These are phyloP conservation scores for Cyphellophora attinorum DNA, from an alignment of 2,329 filamentous ascomycete genomes.

Conservation along the genomic window DNA sequence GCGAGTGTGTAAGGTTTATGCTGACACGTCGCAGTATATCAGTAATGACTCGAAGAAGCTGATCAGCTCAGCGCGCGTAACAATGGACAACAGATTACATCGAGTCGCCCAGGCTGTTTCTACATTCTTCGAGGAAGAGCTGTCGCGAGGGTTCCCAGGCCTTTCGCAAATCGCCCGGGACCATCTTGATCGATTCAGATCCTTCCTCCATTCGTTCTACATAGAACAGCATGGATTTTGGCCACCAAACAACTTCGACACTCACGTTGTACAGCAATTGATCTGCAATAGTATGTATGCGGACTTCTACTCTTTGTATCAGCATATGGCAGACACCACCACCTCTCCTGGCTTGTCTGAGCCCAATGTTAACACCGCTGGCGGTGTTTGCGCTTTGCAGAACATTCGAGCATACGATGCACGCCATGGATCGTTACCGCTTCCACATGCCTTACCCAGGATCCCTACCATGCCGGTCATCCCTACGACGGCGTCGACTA, in stretches of 20 bases:
- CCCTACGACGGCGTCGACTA: constrained; percentile 1
- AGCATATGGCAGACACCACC: constrained; percentile 56
- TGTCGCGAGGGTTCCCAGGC: constrained; percentile 57
- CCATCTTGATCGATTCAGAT: constrained; percentile 64
- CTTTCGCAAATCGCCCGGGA: constrained; percentile 50
- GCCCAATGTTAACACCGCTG: constrained; percentile 44
- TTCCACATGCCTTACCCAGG: constrained; percentile 58
- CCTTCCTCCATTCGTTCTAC: constrained; percentile 59
- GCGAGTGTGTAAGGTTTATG: background rate
- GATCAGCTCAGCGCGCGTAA: constrained; percentile 51
- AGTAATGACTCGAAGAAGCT: constrained; percentile 52
- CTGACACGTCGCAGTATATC: constrained; percentile 21
- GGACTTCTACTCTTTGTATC: constrained; percentile 64
- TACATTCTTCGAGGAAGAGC: constrained; percentile 62
- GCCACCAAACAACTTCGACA: constrained; percentile 46
- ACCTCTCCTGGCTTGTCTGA: constrained; percentile 28
- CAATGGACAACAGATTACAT: constrained; percentile 56
- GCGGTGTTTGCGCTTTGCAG: constrained; percentile 62
- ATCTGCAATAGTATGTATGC: constrained; percentile 53
- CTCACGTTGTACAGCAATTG: constrained; percentile 46
- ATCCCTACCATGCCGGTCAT: constrained; percentile 38
- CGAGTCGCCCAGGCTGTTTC: constrained; percentile 49
- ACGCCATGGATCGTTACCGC: constrained; percentile 47
- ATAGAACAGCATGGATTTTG: constrained; percentile 60
- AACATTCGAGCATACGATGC: constrained; percentile 58